phyloP scores from a whole-genome alignment of 106 monocot species.

The Acorus calamus region DNA sequence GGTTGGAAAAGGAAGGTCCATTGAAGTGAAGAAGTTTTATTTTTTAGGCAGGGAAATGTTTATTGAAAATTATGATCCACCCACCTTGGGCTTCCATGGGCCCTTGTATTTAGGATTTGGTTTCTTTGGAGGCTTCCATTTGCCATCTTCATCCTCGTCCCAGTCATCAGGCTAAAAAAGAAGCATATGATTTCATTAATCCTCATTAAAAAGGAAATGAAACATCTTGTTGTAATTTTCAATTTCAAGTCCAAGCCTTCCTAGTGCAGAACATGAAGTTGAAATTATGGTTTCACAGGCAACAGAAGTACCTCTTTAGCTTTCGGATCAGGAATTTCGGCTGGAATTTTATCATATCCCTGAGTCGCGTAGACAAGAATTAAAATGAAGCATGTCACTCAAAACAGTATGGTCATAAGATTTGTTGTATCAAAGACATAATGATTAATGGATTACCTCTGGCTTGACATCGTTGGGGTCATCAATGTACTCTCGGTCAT shows the following conservation, averaged over 20 bases:
- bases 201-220: slow-evolving; percentile 2
- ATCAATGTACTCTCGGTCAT: slow-evolving; percentile 81
- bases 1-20: too few relatives aligned
- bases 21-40: too few relatives aligned
- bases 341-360: slow-evolving; percentile 92
- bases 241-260: neutral
- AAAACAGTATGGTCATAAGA: neutral
- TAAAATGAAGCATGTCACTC: slow-evolving; percentile 7
- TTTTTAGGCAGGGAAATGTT: neutral
- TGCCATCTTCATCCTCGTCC: slow-evolving; percentile 98
- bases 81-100: slow-evolving; percentile 88
- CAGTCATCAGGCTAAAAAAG: slow-evolving; percentile 60
- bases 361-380: slow-evolving; percentile 20
- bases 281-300: neutral
- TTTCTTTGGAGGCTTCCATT: slow-evolving; percentile 74
- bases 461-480: slow-evolving; percentile 86
- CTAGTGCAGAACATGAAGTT: neutral
- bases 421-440: neutral
- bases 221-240: neutral
- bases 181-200: too few relatives aligned
- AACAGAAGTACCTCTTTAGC: slow-evolving; percentile 58
- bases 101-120: slow-evolving; percentile 96
- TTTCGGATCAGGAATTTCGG: slow-evolving; percentile 86
- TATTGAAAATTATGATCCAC: neutral
- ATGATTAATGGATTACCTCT: slow-evolving; percentile 37